These are phyloP conservation scores for Cadophora luteo-olivacea DNA, from an alignment of 2,329 filamentous ascomycete genomes.

Conservation along the genomic window DNA sequence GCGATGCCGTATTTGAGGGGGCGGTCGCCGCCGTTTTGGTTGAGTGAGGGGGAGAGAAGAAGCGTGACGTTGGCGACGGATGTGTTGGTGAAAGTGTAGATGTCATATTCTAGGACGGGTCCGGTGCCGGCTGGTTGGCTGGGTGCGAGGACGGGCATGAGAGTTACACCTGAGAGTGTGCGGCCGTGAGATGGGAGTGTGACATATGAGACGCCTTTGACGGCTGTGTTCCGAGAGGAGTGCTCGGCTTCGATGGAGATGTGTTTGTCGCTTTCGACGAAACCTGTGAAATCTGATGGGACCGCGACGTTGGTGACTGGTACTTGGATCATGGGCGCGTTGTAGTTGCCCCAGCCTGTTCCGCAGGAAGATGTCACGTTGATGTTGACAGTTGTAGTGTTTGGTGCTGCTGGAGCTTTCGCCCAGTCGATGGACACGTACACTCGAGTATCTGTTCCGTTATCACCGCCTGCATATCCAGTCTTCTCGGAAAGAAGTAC, in stretches of 20 bases:
- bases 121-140: conserved; percentile 56
- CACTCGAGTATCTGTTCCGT: conserved; percentile 58
- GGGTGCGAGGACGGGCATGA: conserved; percentile 58
- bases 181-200: conserved; percentile 62
- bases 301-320: conserved; percentile 58
- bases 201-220: conserved; percentile 51
- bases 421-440: conserved; percentile 63
- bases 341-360: conserved; percentile 49
- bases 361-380: conserved; percentile 57
- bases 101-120: conserved; percentile 64
- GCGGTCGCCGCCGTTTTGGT: conserved; percentile 53
- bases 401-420: conserved; percentile 49
- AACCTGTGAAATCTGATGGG: conserved; percentile 62
- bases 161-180: conserved; percentile 62
- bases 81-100: conserved; percentile 64
- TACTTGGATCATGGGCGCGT: conserved; percentile 57
- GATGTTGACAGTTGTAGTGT: conserved; percentile 56
- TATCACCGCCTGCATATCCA: conserved; percentile 56
- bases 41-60: conserved; percentile 59
- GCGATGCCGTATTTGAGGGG: conserved; percentile 59
- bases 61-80: conserved; percentile 49
- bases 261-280: conserved; percentile 66
- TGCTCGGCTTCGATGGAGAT: conserved; percentile 62
- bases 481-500: conserved; percentile 56
- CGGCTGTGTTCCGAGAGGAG: conserved; percentile 52